phyloP scores from a whole-genome alignment of 495 filamentous ascomycete species.

The Antarctomyces pellizariae region DNA sequence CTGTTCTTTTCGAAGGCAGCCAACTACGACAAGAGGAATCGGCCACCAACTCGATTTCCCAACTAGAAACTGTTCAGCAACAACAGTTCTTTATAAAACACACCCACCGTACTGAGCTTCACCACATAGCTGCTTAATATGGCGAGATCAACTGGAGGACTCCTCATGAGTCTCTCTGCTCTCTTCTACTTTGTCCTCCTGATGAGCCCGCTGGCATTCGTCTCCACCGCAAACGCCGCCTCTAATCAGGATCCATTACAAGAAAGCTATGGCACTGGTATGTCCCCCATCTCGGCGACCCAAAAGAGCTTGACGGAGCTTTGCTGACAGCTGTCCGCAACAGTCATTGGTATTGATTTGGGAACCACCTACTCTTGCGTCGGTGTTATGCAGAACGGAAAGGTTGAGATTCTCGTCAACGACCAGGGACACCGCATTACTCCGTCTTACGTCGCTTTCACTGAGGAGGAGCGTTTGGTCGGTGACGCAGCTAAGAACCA shows the following conservation, averaged over 20 bases:
- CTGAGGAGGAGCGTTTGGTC: conserved; percentile 88
- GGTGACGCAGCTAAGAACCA: conserved; percentile 99
- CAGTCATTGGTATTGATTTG: conserved; percentile 93
- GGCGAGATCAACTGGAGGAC: too few species aligned
- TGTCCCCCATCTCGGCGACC: conserved; percentile 5
- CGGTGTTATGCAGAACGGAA: conserved; percentile 96
- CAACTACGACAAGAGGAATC: too few species aligned
- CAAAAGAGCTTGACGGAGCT: background rate
- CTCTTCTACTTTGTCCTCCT: conserved; percentile 68
- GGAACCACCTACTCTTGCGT: conserved; percentile 98
- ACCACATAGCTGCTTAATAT: too few species aligned
- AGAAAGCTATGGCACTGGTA: conserved; percentile 58
- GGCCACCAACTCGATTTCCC: too few species aligned
- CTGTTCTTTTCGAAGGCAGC: too few species aligned
- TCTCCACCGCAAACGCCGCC: conserved; percentile 51
- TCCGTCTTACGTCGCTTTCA: conserved; percentile 95
- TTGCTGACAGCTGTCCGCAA: conserved; percentile 4
- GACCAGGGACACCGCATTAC: conserved; percentile 99
- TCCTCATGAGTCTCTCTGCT: conserved; percentile 37
- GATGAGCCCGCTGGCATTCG: conserved; percentile 47
- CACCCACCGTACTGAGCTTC: too few species aligned
- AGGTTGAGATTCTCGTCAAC: conserved; percentile 93
- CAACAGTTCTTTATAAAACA: too few species aligned
- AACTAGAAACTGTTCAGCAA: too few species aligned
- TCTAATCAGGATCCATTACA: conserved; percentile 27